phyloP scores from a whole-genome alignment of 2,329 filamentous ascomycete species.

The Fusarium poae region DNA sequence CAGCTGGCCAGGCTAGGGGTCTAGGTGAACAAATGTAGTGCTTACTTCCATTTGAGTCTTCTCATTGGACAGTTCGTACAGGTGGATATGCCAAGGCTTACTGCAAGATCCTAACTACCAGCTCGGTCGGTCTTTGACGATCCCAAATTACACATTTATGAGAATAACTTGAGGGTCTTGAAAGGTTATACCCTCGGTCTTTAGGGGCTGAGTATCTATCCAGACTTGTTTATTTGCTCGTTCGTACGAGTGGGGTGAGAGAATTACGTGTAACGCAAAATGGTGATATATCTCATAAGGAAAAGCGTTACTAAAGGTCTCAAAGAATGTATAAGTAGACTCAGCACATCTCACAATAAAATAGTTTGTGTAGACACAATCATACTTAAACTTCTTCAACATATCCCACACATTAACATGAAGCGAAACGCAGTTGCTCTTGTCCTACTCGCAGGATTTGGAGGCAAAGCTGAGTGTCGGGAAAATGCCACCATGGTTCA shows the following conservation, averaged over 20 bases:
- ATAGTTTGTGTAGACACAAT: fast-evolving
- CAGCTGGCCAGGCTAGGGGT: no score
- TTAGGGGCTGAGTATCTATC: not conserved
- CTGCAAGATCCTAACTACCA: not conserved
- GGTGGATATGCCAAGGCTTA: not conserved
- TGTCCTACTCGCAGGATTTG: not conserved
- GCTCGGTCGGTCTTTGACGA: not conserved
- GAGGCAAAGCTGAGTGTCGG: not conserved
- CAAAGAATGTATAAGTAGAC: not conserved
- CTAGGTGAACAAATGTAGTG: not conserved
- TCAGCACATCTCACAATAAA: not conserved
- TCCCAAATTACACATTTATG: not conserved
- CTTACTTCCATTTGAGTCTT: not conserved
- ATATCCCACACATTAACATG: not conserved
- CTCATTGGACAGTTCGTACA: slow-evolving; percentile 9
- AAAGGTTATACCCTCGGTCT: not conserved
- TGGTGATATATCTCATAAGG: not conserved
- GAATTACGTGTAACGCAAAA: not conserved
- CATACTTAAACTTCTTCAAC: not conserved
- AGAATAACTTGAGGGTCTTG: not conserved
- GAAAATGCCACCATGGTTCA: not conserved
- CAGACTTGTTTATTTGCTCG: not conserved
- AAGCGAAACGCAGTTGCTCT: not conserved
- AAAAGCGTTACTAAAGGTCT: no score
- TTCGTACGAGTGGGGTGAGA: not conserved